A percentile compares a stretch with the other conserved stretches of the same genome.
These are phyloP conservation scores for Albophoma yamanashiensis DNA, from an alignment of 2,329 filamentous ascomycete species.

Conservation along the genomic window DNA sequence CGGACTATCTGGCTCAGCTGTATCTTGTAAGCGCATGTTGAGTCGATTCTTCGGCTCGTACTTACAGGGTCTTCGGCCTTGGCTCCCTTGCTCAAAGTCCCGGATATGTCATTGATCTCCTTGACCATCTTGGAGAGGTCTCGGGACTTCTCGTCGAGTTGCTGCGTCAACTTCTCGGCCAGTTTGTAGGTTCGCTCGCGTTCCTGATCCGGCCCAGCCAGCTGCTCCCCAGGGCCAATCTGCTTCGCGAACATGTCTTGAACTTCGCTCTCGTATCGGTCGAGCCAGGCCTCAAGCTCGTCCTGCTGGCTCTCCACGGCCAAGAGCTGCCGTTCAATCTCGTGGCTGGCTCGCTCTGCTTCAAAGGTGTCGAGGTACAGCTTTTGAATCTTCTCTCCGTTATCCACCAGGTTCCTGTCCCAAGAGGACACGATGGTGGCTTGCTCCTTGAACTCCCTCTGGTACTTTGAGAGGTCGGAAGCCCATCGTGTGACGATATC, in stretches of 20 bases:
- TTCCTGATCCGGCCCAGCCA: slow-evolving; percentile 88
- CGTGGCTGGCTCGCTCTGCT: slow-evolving; percentile 82
- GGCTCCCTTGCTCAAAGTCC: slow-evolving; percentile 76
- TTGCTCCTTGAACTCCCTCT: slow-evolving; percentile 91
- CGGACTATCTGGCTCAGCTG: slow-evolving; percentile 91
- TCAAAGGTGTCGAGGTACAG: slow-evolving; percentile 88
- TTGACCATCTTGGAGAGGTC: slow-evolving; percentile 94
- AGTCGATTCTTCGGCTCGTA: slow-evolving; percentile 16
- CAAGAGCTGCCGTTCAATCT: slow-evolving; percentile 85
- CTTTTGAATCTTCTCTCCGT: slow-evolving; percentile 89
- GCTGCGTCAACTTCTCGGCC: slow-evolving; percentile 84
- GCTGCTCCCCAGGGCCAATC: slow-evolving; percentile 61
- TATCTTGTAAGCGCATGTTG: slow-evolving; percentile 11
- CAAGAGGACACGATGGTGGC: slow-evolving; percentile 78
- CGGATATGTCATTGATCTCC: slow-evolving; percentile 91
- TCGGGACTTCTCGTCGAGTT: slow-evolving; percentile 86
- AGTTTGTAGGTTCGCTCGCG: slow-evolving; percentile 93
- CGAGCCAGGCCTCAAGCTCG: slow-evolving; percentile 78
- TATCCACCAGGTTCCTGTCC: slow-evolving; percentile 88
- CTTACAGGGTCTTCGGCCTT: slow-evolving; percentile 81
- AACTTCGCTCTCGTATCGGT: slow-evolving; percentile 85
- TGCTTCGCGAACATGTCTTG: slow-evolving; percentile 79
- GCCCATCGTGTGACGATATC: slow-evolving; percentile 98
- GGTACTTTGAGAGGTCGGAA: slow-evolving; percentile 87
- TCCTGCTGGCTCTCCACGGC: slow-evolving; percentile 88